A percentile compares a stretch with the other conserved stretches of the same genome.
These are phyloP conservation scores for Gonium pectorale DNA, from an alignment of 139 green algal species.

Conservation along the genomic window DNA sequence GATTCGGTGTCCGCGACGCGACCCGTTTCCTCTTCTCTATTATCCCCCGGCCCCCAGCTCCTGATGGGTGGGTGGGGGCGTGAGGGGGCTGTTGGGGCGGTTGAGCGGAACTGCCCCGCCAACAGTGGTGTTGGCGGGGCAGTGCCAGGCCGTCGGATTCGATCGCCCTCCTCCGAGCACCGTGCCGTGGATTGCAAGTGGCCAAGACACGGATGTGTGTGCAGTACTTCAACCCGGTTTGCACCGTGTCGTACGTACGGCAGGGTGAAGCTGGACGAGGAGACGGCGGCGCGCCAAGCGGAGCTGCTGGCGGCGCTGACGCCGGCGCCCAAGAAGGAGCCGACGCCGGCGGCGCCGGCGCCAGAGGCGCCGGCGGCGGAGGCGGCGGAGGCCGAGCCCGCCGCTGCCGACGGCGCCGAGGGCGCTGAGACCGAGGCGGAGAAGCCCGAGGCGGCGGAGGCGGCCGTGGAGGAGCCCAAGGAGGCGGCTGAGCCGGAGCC, in stretches of 20 bases:
- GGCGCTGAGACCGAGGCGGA: background rate
- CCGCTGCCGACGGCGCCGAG: background rate
- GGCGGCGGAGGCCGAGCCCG: background rate
- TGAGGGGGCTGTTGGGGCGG: background rate
- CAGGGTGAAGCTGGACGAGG: constrained; percentile 31
- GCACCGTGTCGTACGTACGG: too few species aligned
- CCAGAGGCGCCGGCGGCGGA: background rate
- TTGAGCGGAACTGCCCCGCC: background rate
- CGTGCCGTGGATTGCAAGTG: too few species aligned
- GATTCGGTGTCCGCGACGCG: too few species aligned
- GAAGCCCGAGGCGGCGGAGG: background rate
- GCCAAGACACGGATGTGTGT: too few species aligned
- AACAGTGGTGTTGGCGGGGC: background rate
- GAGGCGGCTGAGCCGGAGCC: background rate
- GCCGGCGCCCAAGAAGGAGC: background rate
- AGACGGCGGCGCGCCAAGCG: background rate
- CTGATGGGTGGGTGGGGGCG: background rate
- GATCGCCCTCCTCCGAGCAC: too few species aligned
- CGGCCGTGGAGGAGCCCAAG: background rate
- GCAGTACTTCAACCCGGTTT: too few species aligned
- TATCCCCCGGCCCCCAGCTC: too few species aligned
- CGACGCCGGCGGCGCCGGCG: background rate
- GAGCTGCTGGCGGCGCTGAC: constrained; percentile 25
- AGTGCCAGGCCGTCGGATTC: background rate
- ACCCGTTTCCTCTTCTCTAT: too few species aligned